Conservation (phyloP, 352 stramenopile species). For the Sclerospora graminicola region DNA sequence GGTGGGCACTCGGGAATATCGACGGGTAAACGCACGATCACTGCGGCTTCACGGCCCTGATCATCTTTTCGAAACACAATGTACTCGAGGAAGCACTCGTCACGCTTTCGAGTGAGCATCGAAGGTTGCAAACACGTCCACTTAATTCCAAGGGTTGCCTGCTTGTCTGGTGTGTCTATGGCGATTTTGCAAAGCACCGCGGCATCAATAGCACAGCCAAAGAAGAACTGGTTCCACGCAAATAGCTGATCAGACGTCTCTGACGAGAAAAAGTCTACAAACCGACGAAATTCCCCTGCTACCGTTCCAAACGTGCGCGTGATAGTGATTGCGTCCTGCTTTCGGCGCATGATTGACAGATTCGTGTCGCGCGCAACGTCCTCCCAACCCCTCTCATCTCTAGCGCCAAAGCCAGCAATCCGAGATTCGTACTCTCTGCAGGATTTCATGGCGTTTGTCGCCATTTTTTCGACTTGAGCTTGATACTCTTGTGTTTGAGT, state of each 20-base stretch:
- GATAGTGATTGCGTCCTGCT: slow-evolving; percentile 10
- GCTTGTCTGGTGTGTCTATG: slow-evolving; percentile 25
- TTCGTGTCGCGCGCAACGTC: slow-evolving; percentile 19
- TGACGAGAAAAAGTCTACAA: slow-evolving; percentile 63
- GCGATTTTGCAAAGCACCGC: slow-evolving; percentile 59
- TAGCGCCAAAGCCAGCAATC: slow-evolving; percentile 13
- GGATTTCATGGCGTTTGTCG: slow-evolving; percentile 16
- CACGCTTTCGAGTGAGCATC: slow-evolving; percentile 46
- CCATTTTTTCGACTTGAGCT: slow-evolving; percentile 12
- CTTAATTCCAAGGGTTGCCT: slow-evolving; percentile 66
- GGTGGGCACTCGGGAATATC: slow-evolving; percentile 50
- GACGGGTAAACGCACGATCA: slow-evolving; percentile 51
- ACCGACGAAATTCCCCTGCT: slow-evolving; percentile 36
- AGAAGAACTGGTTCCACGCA: slow-evolving; percentile 63
- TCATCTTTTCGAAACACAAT: slow-evolving; percentile 47
- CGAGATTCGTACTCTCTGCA: slow-evolving; percentile 22
- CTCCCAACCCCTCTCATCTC: slow-evolving; percentile 20
- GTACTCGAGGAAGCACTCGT: slow-evolving; percentile 75
- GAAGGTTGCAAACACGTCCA: slow-evolving; percentile 60
- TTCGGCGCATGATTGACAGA: slow-evolving; percentile 22
- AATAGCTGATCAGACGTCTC: slow-evolving; percentile 50
- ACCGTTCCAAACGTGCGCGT: slow-evolving; percentile 53
- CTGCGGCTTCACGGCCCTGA: slow-evolving; percentile 39
- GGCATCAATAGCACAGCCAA: slow-evolving; percentile 50
- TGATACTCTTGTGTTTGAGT: slow-evolving; percentile 25